These are phyloP conservation scores for Teunomyces pallodes DNA, from an alignment of 805 yeast species.

Conservation along the genomic window DNA sequence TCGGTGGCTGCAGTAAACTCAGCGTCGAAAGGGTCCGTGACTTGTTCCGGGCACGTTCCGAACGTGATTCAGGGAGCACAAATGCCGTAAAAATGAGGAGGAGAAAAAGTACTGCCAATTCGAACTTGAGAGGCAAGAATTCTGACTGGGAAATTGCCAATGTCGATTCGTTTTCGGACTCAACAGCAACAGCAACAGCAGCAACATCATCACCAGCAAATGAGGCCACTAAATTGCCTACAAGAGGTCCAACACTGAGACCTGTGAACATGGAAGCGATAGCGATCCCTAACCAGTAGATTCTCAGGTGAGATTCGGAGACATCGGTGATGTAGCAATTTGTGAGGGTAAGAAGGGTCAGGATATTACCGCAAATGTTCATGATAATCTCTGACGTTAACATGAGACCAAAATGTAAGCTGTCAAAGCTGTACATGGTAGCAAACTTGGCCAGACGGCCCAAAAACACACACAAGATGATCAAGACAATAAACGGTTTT, in stretches of 20 bases:
- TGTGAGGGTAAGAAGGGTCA: constrained; percentile 53
- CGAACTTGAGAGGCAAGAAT: constrained; percentile 29
- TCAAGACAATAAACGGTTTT: constrained; percentile 22
- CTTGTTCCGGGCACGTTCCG: constrained; percentile 49
- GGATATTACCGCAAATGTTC: constrained; percentile 61
- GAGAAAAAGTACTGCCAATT: constrained; percentile 32
- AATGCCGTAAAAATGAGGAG: constrained; percentile 25
- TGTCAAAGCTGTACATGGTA: constrained; percentile 22
- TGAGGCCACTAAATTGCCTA: constrained; percentile 39
- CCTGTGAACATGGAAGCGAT: constrained; percentile 62
- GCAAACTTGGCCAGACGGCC: constrained; percentile 22
- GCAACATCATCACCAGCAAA: not conserved
- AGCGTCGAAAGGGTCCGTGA: constrained; percentile 42
- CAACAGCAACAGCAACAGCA: not conserved
- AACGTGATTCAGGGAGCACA: constrained; percentile 63
- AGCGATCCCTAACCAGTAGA: constrained; percentile 55
- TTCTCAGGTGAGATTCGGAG: constrained; percentile 58
- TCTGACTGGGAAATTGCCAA: constrained; percentile 22
- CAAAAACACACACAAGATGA: constrained; percentile 16
- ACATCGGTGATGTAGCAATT: constrained; percentile 77
- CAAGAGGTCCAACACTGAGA: constrained; percentile 61
- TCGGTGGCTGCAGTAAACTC: not conserved
- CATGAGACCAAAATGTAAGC: constrained; percentile 35
- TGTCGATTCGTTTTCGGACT: not conserved
- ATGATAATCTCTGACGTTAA: constrained; percentile 45